phyloP scores from a whole-genome alignment of 2,329 filamentous ascomycete species.

The Aspergillus sojae region DNA sequence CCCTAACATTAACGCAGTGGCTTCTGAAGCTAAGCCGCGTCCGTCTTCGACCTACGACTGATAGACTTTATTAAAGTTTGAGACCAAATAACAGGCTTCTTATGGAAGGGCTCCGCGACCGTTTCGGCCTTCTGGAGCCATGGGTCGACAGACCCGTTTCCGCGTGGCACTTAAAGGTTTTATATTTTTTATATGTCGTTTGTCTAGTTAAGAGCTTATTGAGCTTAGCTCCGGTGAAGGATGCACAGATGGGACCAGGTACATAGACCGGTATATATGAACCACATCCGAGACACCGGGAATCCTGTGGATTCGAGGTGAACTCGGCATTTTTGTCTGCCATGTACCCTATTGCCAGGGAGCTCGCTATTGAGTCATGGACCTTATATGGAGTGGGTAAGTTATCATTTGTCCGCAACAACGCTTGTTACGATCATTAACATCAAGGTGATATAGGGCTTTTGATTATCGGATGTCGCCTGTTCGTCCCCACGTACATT shows the following conservation, averaged over 20 bases:
- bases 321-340: neutral
- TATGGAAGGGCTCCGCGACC: neutral
- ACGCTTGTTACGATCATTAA: neutral
- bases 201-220: neutral
- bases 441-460: neutral
- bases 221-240: neutral
- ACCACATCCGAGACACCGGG: neutral
- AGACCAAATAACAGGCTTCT: neutral
- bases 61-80: neutral
- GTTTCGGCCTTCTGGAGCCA: neutral
- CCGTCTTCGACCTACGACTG: neutral
- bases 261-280: neutral
- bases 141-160: neutral
- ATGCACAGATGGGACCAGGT: neutral
- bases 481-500: neutral
- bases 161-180: neutral
- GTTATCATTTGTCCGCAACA: neutral
- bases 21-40: neutral
- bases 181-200: neutral
- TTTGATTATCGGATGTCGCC: slow-evolving; percentile 3
- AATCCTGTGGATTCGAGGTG: neutral
- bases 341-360: neutral
- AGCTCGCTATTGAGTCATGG: slow-evolving; percentile 3
- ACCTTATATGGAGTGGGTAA: neutral
- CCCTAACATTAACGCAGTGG: neutral